Conservation (phyloP, 2,329 filamentous ascomycete species). For the Sclerotiophoma versabilis region DNA sequence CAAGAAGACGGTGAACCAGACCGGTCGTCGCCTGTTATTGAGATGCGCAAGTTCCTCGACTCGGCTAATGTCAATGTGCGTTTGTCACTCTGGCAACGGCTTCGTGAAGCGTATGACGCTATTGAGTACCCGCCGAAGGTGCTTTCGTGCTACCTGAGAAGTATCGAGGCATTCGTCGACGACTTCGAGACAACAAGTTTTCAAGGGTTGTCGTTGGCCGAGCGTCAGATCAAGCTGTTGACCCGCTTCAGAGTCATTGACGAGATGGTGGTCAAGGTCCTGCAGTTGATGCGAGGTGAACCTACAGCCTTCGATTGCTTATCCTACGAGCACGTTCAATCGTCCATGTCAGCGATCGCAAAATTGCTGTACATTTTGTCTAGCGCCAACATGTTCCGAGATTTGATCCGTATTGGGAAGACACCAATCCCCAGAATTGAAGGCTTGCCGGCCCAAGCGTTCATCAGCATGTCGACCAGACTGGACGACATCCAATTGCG, state of each 20-base stretch:
- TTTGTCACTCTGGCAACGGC: slow-evolving; percentile 85
- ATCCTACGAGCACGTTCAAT: slow-evolving; percentile 77
- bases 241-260: slow-evolving; percentile 81
- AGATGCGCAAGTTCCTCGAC: slow-evolving; percentile 85
- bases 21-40: slow-evolving; percentile 59
- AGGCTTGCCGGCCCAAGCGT: slow-evolving; percentile 54
- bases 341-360: slow-evolving; percentile 74
- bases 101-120: slow-evolving; percentile 86
- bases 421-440: slow-evolving; percentile 66
- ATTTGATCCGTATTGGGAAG: slow-evolving; percentile 82
- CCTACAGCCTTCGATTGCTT: slow-evolving; percentile 79
- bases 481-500: slow-evolving; percentile 87
- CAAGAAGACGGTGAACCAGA: slow-evolving; percentile 4
- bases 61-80: slow-evolving; percentile 82
- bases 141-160: slow-evolving; percentile 83
- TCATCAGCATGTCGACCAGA: slow-evolving; percentile 65
- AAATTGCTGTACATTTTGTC: slow-evolving; percentile 79
- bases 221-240: slow-evolving; percentile 74
- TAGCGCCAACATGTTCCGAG: slow-evolving; percentile 80
- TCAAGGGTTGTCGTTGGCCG: slow-evolving; percentile 62
- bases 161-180: slow-evolving; percentile 80
- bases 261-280: slow-evolving; percentile 73
- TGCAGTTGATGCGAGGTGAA: slow-evolving; percentile 72
- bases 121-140: slow-evolving; percentile 89
- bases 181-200: slow-evolving; percentile 70